Evolutionary conservation across 106 monocot species (phyloP).

Genomic region (Triglochin maritima): DNA sequence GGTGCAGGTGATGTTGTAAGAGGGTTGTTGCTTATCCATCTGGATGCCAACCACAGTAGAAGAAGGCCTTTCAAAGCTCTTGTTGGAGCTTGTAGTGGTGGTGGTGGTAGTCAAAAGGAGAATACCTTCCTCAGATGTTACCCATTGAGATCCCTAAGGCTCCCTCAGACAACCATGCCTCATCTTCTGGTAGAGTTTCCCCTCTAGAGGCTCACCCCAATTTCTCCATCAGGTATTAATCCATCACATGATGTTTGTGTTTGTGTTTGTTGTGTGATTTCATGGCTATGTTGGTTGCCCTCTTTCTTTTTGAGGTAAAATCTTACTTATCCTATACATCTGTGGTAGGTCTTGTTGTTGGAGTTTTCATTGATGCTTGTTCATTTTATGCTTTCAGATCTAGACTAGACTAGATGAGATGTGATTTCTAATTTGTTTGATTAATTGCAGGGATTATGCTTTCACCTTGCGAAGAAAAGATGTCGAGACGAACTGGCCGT

Average conservation of each 20-base stretch:
- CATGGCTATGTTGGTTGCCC: neutral
- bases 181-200: slow-evolving; percentile 18
- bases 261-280: neutral
- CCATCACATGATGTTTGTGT: neutral
- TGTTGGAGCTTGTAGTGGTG: slow-evolving; percentile 31
- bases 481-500: slow-evolving; percentile 62
- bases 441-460: slow-evolving; percentile 60
- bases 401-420: neutral
- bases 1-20: too few relatives aligned
- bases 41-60: slow-evolving; percentile 41
- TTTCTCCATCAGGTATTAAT: slow-evolving; percentile 66
- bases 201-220: slow-evolving; percentile 29
- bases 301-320: neutral
- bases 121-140: slow-evolving; percentile 80
- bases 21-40: slow-evolving; percentile 42
- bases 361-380: too few relatives aligned
- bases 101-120: slow-evolving; percentile 17
- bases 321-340: neutral
- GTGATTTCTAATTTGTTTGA: neutral
- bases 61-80: slow-evolving; percentile 38
- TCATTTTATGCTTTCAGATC: neutral
- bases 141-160: slow-evolving; percentile 50
- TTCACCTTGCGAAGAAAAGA: slow-evolving; percentile 54
- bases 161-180: slow-evolving; percentile 34
- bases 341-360: neutral